A percentile compares a stretch with the other conserved stretches of the same genome.
phyloP scores from a whole-genome alignment of 371 early-diverging fungal species.

The Mucor plumbeus region DNA sequence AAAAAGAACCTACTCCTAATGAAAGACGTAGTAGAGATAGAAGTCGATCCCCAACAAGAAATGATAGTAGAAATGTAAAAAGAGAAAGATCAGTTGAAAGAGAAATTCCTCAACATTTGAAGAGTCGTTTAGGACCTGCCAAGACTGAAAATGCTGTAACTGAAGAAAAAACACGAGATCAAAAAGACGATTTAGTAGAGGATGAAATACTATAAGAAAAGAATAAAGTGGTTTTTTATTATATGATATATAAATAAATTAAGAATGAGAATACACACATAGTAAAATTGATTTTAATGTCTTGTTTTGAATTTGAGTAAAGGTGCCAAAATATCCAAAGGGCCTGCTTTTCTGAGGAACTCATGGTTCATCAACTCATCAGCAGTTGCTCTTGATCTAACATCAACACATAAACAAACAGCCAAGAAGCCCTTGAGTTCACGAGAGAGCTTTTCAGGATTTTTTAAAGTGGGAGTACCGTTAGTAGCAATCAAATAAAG shows the following conservation, averaged over 20 bases:
- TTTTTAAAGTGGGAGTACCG: constrained; percentile 93
- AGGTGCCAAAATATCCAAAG: constrained; percentile 56
- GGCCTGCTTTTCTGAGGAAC: constrained; percentile 71
- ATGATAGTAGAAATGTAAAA: constrained; percentile 2
- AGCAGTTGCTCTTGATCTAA: constrained; percentile 81
- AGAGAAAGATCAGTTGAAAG: constrained; percentile 9
- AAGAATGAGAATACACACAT: constrained; percentile 1
- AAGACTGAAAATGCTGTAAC: neutral
- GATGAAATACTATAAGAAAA: neutral
- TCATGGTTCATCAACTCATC: constrained; percentile 85
- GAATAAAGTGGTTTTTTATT: neutral
- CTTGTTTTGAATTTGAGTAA: constrained; percentile 52
- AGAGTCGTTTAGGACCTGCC: constrained; percentile 16
- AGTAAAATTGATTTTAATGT: constrained; percentile 4
- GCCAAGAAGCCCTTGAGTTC: constrained; percentile 89
- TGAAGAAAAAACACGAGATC: neutral
- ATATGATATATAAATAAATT: constrained; percentile 6
- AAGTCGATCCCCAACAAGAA: constrained; percentile 12
- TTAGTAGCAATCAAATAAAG: constrained; percentile 96
- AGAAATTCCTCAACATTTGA: constrained; percentile 23
- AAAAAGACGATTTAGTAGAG: neutral
- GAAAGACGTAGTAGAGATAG: constrained; percentile 3
- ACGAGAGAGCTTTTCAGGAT: constrained; percentile 80
- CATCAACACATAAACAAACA: constrained; percentile 90
- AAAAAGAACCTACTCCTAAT: neutral